phyloP scores from a whole-genome alignment of 768 basidiomycete species.

The Tylopilus intermedius region DNA sequence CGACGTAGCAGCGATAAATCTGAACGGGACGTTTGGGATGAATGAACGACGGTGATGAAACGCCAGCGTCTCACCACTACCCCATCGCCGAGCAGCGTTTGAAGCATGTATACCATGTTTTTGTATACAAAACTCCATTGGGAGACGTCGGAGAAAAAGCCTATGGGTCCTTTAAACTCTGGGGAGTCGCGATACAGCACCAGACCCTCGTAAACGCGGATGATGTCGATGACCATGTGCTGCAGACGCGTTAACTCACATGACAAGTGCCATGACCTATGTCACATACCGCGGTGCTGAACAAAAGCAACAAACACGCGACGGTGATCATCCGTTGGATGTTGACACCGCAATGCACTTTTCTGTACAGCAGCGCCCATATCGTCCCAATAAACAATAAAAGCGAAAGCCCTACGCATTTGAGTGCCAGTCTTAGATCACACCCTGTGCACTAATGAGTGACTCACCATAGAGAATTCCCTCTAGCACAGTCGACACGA shows the following conservation, averaged over 20 bases:
- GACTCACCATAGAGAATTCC: neutral
- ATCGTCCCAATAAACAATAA: slow-evolving; percentile 29
- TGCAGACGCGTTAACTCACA: too few relatives aligned
- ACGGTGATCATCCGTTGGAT: slow-evolving; percentile 12
- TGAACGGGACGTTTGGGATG: neutral
- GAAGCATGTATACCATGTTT: too few relatives aligned
- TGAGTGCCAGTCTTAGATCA: too few relatives aligned
- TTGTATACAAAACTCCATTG: too few relatives aligned
- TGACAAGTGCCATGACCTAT: neutral
- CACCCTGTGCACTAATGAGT: too few relatives aligned
- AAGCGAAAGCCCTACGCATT: slow-evolving; percentile 23
- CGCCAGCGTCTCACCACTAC: neutral
- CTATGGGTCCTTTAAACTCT: neutral
- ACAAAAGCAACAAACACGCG: slow-evolving; percentile 14
- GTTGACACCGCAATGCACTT: neutral
- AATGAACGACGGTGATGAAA: neutral
- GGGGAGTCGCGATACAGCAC: too few relatives aligned
- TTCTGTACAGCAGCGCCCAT: slow-evolving; percentile 16
- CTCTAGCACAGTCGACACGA: neutral
- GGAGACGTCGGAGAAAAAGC: too few relatives aligned
- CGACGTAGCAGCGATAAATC: slow-evolving; percentile 27
- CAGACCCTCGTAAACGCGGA: too few relatives aligned
- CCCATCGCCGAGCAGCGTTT: too few relatives aligned
- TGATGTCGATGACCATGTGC: too few relatives aligned
- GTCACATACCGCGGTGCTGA: too few relatives aligned